Evolutionary conservation across 305 asterid genomes (phyloP), one percentile per base, ranked within the genome.

Genomic region (Fraxinus xanthoxyloides): DNA sequence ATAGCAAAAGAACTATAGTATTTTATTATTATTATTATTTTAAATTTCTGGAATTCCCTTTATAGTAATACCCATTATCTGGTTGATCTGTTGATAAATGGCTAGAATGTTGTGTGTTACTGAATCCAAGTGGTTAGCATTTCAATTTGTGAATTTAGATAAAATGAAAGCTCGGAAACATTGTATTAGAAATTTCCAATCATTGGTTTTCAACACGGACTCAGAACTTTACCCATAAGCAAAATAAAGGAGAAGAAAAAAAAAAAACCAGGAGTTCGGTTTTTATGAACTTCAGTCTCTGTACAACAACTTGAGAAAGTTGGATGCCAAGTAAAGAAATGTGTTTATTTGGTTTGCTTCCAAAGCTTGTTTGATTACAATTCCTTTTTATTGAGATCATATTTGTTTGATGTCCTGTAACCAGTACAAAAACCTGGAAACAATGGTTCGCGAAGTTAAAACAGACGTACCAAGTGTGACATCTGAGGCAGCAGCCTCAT

Each of bases 341-440:
- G 75, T 28, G 40, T 77, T 85, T 13, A 28, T 28, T 72, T 67
- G 59, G 28, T 75, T 80, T 83, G 79, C 78, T 26, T n/a, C 36
- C 56, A 61, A 72, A 75, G 77, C 80, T 82, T 78, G 74, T 77
- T 79, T 24, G 72, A 67, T 70, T 56, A 67, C 30, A 77, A 61
- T 61, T 75, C 72, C 77, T 79, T 75, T 28, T 72, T 43, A 61
- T 30, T 78, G 76, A 54, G n/a, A 73, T 79, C 82, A 28, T 54
- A 80, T 87, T 36, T 72, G 77, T 84, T 84, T 70, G 79, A 15
- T 69, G 72, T 79, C 87, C 75, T 87, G 19, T 85, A 90, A 83
- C 77, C 93, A 95, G 98, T 95, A 93, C 90, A 95, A 93, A 85
- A 80, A 86, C 88, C 85, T 95, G 91, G 98, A 93, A 89, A 87